These are phyloP conservation scores for Alternaria gaisen DNA, from an alignment of 2,329 filamentous ascomycete genomes.

Conservation along the genomic window DNA sequence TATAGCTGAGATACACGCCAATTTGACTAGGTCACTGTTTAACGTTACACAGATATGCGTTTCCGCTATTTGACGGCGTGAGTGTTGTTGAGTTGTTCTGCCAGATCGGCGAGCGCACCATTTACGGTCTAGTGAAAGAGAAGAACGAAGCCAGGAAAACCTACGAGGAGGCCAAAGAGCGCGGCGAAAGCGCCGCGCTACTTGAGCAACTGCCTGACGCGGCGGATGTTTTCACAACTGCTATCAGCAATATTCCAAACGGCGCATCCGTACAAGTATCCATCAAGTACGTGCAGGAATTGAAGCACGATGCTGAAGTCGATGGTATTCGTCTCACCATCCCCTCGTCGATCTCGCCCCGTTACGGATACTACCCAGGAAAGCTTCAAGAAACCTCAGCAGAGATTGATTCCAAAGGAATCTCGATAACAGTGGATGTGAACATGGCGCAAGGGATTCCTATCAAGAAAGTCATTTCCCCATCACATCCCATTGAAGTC, in stretches of 20 bases:
- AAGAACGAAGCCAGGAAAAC: slow-evolving; percentile 11
- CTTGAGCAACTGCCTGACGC: slow-evolving; percentile 11
- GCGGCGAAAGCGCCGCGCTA: slow-evolving; percentile 10
- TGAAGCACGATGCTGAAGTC: slow-evolving; percentile 15
- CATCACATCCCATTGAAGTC: slow-evolving; percentile 14
- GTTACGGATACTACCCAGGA: slow-evolving; percentile 5
- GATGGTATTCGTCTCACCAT: slow-evolving; percentile 14
- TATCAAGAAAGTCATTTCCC: slow-evolving; percentile 13
- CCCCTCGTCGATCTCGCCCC: slow-evolving; percentile 2
- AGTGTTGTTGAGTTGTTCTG: slow-evolving; percentile 16
- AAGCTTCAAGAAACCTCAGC: background rate
- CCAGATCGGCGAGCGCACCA: slow-evolving; percentile 7
- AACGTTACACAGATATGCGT: slow-evolving; percentile 3
- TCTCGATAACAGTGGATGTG: slow-evolving; percentile 13
- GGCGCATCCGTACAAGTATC: background rate
- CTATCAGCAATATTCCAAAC: slow-evolving; percentile 2
- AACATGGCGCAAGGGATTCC: slow-evolving; percentile 3
- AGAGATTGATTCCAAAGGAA: background rate
- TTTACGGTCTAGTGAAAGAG: slow-evolving; percentile 16
- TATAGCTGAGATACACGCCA: background rate
- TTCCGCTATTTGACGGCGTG: slow-evolving; percentile 12
- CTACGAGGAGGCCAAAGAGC: slow-evolving; percentile 7
- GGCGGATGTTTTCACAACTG: slow-evolving; percentile 15
- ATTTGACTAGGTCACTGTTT: background rate
- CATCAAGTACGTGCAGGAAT: slow-evolving; percentile 15